Evolutionary conservation across 192 early-diverging fungal genomes (phyloP).

Genomic region (Coemansia sp.): DNA sequence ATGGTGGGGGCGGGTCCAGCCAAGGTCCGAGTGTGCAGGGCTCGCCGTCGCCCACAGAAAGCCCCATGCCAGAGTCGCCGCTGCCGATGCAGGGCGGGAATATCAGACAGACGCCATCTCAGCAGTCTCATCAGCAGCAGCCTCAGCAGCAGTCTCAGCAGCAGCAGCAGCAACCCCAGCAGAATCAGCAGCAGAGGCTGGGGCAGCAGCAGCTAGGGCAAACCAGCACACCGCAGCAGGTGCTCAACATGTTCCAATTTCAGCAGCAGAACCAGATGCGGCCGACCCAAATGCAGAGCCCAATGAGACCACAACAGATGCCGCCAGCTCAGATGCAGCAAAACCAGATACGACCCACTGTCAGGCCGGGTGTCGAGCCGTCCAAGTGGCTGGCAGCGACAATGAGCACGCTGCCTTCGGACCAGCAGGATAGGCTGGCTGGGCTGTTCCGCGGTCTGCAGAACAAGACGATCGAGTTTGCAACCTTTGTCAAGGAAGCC

Average conservation of each 20-base stretch:
- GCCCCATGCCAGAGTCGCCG: slow-evolving; percentile 8
- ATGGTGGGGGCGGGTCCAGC: neutral
- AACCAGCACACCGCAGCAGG: too few relatives aligned
- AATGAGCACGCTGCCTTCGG: slow-evolving; percentile 39
- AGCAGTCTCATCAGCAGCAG: neutral
- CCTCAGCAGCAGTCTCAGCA: neutral
- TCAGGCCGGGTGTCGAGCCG: slow-evolving; percentile 22
- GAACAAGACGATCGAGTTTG: slow-evolving; percentile 29
- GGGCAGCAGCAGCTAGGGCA: neutral
- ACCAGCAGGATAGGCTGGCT: slow-evolving; percentile 37
- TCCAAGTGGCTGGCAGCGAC: slow-evolving; percentile 38
- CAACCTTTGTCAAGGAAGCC: slow-evolving; percentile 32
- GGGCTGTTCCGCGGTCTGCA: slow-evolving; percentile 40
- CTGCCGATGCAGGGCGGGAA: slow-evolving; percentile 1
- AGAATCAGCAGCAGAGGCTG: neutral
- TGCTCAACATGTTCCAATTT: neutral
- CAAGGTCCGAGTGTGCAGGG: slow-evolving; percentile 7
- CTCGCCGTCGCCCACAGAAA: slow-evolving; percentile 11
- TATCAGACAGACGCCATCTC: slow-evolving; percentile 2
- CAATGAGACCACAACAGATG: slow-evolving; percentile 3
- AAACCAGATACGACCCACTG: neutral
- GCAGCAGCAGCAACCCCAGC: neutral
- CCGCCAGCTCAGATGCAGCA: too few relatives aligned
- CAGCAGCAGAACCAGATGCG: slow-evolving; percentile 9
- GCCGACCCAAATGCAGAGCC: too few relatives aligned